Evolutionary conservation across 805 yeast genomes (phyloP).

Genomic region (Candida arabinofermentans): DNA sequence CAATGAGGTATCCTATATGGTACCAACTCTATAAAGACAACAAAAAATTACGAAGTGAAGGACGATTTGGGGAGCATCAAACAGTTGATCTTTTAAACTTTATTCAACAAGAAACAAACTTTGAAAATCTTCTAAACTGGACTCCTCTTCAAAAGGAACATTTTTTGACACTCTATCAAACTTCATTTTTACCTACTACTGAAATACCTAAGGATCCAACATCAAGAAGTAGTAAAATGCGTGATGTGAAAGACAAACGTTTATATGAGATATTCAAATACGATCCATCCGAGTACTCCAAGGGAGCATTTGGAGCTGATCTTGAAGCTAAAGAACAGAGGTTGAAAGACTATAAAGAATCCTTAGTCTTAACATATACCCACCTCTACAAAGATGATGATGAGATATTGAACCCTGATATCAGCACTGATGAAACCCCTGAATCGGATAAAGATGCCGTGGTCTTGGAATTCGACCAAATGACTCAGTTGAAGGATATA

Average conservation of each 20-base stretch:
- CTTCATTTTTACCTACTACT: neutral
- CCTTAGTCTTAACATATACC: constrained; percentile 11
- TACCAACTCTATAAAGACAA: constrained; percentile 5
- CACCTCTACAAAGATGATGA: constrained; percentile 15
- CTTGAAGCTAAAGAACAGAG: neutral
- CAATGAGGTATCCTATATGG: constrained; percentile 29
- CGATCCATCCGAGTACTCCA: neutral
- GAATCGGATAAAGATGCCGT: neutral
- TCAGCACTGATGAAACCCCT: neutral
- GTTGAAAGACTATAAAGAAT: constrained; percentile 7
- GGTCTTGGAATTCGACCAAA: neutral
- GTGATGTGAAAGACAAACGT: neutral
- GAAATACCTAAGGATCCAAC: neutral
- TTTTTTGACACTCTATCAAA: constrained; percentile 49
- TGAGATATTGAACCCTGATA: constrained; percentile 4
- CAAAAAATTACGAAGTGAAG: constrained; percentile 1
- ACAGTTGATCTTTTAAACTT: constrained; percentile 12
- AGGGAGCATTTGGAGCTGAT: neutral
- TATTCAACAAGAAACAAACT: constrained; percentile 23
- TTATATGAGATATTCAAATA: neutral
- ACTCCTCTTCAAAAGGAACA: constrained; percentile 38
- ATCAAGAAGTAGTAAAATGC: neutral
- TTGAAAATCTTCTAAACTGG: constrained; percentile 43
- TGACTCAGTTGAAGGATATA: constrained; percentile 4
- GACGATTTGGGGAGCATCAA: constrained; percentile 11